phyloP scores from a whole-genome alignment of 768 basidiomycete species.

The Termitomyces sp. region DNA sequence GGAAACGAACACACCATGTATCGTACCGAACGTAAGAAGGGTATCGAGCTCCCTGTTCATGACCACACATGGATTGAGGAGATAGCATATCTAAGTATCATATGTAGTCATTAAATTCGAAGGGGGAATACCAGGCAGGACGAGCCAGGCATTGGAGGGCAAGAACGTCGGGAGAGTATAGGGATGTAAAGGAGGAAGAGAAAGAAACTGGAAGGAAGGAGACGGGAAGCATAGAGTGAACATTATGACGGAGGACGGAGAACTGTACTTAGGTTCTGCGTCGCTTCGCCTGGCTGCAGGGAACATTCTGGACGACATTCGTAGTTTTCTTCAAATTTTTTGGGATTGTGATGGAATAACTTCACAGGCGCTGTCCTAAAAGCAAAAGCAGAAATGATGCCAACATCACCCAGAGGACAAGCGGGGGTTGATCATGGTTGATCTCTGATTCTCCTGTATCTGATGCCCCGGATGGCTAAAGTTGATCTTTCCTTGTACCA shows the following conservation, averaged over 20 bases:
- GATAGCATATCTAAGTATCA: too few relatives aligned
- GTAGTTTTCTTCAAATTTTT: not conserved
- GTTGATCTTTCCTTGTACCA: not conserved
- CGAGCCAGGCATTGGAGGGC: constrained; percentile 32
- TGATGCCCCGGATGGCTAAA: not conserved
- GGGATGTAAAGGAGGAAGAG: constrained; percentile 41
- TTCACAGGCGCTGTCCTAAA: not conserved
- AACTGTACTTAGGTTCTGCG: constrained; percentile 15
- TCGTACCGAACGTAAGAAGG: too few relatives aligned
- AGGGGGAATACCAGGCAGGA: too few relatives aligned
- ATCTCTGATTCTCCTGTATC: constrained; percentile 4
- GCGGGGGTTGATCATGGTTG: not conserved
- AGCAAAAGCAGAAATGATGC: not conserved
- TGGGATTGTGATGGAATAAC: too few relatives aligned
- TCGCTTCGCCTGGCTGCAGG: not conserved
- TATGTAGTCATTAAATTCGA: too few relatives aligned
- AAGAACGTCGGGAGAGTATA: constrained; percentile 35
- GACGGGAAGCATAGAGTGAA: not conserved
- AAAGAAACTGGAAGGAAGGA: constrained; percentile 35
- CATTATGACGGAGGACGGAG: constrained; percentile 42
- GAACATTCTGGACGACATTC: not conserved
- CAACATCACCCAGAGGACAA: not conserved
- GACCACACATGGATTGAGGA: too few relatives aligned
- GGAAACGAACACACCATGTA: too few relatives aligned
- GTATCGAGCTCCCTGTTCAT: too few relatives aligned